Evolutionary conservation across 75 land plant species (phyloP), one percentile per base, ranked within the genome.

Genomic region (Sequoia sempervirens): DNA sequence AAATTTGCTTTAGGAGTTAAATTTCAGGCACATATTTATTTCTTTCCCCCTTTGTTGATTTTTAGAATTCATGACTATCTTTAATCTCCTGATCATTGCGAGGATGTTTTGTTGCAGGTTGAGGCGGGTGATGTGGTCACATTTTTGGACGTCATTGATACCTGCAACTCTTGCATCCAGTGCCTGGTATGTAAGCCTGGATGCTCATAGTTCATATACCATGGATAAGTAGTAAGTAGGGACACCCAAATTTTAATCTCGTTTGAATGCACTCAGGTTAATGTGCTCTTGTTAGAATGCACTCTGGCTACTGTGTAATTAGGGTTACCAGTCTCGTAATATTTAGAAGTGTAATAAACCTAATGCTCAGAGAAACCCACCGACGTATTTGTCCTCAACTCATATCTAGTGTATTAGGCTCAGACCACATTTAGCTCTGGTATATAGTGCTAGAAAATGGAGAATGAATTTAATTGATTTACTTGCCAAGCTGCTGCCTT

Each of bases 61-160:
- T 56, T 56, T 56, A 56, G 23, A 56, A 18, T 68, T 28, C 32
- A 68, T 68, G n/a, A 5, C 30, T 66, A 2, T n/a, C 69, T n/a
- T 23, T 23, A 26, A 20, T 64, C 68, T 64, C 68, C 28, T 26
- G 6, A 64, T 26, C 28, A 20, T 64, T 64, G 68, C 9, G 68
- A 26, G 4, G 28, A 64, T 64, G 28, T 23, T 1, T n/a, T 1
- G 23, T 43, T 82, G 79, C 87, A 88, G 91, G 81, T 90, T 52
- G 64, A 75, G 54, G 23, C 34, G 38, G 91, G 91, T 41, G 87
- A 89, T 70, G 70, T 90, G 80, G 91, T 90, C 45, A 90, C 91
- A 43, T 90, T 80, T 69, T 80, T 90, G 87, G 91, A 90, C 53
- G 91, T 90, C 56, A 83, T 90, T 14, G 91, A 89, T 74, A 90